Evolutionary conservation across 1,139 yeast genomes (phyloP).

Genomic region (Saccharomyces hybrid): DNA sequence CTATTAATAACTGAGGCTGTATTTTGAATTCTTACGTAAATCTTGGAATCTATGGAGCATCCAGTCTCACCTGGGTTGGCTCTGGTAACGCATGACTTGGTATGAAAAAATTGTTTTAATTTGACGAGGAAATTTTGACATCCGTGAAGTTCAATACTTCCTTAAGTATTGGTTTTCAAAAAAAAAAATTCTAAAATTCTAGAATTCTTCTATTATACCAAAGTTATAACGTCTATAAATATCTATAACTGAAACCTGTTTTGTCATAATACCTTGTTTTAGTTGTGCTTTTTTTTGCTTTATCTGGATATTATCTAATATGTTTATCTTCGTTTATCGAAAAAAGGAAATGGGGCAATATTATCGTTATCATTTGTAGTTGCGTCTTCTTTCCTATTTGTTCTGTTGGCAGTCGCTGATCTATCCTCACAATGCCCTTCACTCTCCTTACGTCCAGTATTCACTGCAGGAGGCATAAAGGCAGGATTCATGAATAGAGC

Average conservation of each 20-base stretch:
- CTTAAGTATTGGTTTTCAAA: too few relatives aligned
- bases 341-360: neutral
- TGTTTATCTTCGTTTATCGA: neutral
- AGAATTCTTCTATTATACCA: too few relatives aligned
- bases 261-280: neutral
- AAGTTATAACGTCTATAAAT: neutral
- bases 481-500: constrained; percentile 5
- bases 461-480: constrained; percentile 4
- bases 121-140: too few relatives aligned
- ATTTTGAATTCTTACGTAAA: neutral
- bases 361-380: neutral
- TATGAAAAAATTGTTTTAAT: too few relatives aligned
- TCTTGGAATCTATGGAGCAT: neutral
- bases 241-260: neutral
- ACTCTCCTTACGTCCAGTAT: neutral
- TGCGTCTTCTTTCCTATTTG: neutral
- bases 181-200: too few relatives aligned
- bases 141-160: too few relatives aligned
- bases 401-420: neutral
- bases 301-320: neutral
- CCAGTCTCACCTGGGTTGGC: neutral
- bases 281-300: neutral
- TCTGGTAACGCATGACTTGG: neutral
- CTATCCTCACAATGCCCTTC: neutral
- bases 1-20: constrained; percentile 2